Conservation (phyloP, 208 protist species). For the Leishmania arabica region DNA sequence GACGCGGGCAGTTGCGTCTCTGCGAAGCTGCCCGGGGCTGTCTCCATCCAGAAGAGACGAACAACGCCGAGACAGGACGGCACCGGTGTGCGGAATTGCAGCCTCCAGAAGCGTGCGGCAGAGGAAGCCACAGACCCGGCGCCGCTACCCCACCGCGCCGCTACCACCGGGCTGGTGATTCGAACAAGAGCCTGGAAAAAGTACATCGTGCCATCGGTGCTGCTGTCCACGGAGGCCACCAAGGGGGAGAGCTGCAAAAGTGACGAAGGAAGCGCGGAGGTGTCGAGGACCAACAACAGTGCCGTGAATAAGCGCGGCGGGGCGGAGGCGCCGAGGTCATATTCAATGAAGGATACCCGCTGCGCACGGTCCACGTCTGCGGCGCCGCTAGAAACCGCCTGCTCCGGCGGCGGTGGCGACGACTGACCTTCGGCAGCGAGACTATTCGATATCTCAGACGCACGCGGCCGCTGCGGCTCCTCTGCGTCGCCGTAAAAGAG, state of each 20-base stretch:
- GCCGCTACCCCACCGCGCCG: slow-evolving; percentile 19
- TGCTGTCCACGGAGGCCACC: slow-evolving; percentile 52
- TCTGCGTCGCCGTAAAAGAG: slow-evolving; percentile 17
- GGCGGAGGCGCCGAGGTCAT: slow-evolving; percentile 35
- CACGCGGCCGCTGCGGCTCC: background rate
- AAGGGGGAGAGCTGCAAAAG: slow-evolving; percentile 53
- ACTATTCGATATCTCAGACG: background rate
- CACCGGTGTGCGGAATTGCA: slow-evolving; percentile 48
- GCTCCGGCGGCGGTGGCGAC: background rate
- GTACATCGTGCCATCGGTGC: slow-evolving; percentile 50
- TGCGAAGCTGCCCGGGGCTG: slow-evolving; percentile 1
- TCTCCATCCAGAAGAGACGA: slow-evolving; percentile 59
- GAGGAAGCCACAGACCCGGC: slow-evolving; percentile 1
- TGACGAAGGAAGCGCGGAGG: slow-evolving; percentile 32
- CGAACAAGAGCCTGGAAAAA: slow-evolving; percentile 17
- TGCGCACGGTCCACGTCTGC: background rate
- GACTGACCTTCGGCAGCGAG: background rate
- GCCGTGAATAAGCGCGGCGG: slow-evolving; percentile 44
- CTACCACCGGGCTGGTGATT: slow-evolving; percentile 12
- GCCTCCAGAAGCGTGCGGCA: slow-evolving; percentile 62
- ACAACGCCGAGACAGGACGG: slow-evolving; percentile 56
- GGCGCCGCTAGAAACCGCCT: background rate
- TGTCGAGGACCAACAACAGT: slow-evolving; percentile 62
- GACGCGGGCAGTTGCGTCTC: slow-evolving; percentile 13
- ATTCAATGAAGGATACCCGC: slow-evolving; percentile 24